A percentile compares a stretch with the other conserved stretches of the same genome.
Evolutionary conservation across 192 early-diverging fungal genomes (phyloP).

Genomic region (Coemansia sp.): DNA sequence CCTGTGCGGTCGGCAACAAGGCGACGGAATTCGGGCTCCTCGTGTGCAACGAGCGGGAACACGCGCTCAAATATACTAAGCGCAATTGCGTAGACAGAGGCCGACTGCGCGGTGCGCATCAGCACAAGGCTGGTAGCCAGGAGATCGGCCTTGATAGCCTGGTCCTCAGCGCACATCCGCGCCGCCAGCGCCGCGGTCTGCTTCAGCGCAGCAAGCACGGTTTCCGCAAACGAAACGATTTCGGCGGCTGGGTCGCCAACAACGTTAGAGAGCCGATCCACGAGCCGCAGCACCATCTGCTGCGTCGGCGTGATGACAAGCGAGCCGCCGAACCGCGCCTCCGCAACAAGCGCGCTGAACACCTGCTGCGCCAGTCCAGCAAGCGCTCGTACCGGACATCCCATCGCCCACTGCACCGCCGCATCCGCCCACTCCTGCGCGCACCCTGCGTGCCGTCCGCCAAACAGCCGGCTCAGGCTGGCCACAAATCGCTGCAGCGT

Average conservation of each 20-base stretch:
- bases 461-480: slow-evolving; percentile 40
- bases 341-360: slow-evolving; percentile 34
- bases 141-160: slow-evolving; percentile 25
- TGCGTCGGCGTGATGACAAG: slow-evolving; percentile 46
- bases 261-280: slow-evolving; percentile 51
- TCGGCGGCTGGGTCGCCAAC: slow-evolving; percentile 36
- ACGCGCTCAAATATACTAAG: slow-evolving; percentile 48
- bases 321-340: slow-evolving; percentile 39
- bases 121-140: slow-evolving; percentile 28
- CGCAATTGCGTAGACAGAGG: slow-evolving; percentile 30
- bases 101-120: slow-evolving; percentile 35
- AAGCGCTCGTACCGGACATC: slow-evolving; percentile 37
- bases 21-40: slow-evolving; percentile 3
- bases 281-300: slow-evolving; percentile 35
- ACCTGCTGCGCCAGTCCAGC: slow-evolving; percentile 32
- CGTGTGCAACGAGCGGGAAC: slow-evolving; percentile 20
- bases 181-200: slow-evolving; percentile 39
- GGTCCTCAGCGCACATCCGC: slow-evolving; percentile 31
- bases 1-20: slow-evolving; percentile 19
- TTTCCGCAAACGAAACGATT: slow-evolving; percentile 33
- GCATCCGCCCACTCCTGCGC: slow-evolving; percentile 42
- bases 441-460: slow-evolving; percentile 21
- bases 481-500: slow-evolving; percentile 36
- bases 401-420: slow-evolving; percentile 50
- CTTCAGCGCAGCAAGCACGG: slow-evolving; percentile 34